Conservation (phyloP, 768 basidiomycete genomes). For the Chalciporus piperatus region DNA sequence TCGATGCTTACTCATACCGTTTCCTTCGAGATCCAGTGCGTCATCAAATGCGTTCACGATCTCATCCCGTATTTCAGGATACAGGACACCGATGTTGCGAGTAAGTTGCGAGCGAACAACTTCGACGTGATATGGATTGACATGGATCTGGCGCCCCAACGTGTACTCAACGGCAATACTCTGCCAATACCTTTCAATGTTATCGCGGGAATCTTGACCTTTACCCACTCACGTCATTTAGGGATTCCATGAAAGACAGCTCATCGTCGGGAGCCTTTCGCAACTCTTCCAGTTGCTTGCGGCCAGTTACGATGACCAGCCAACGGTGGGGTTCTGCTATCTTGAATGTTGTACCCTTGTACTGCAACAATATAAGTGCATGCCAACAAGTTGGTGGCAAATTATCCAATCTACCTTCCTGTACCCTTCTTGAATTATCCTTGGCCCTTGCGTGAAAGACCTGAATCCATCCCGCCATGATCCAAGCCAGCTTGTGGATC, state of each 20-base stretch:
- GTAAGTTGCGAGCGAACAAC: conserved; percentile 32
- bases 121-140: conserved; percentile 31
- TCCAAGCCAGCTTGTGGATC: conserved; percentile 22
- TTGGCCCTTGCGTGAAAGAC: conserved; percentile 10
- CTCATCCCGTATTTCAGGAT: conserved; percentile 44
- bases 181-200: conserved; percentile 21
- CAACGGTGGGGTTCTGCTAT: conserved; percentile 30
- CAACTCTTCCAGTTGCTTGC: conserved; percentile 36
- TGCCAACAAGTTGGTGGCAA: background rate
- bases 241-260: conserved; percentile 32
- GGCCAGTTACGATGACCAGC: conserved; percentile 37
- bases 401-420: conserved; percentile 18
- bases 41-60: conserved; percentile 39
- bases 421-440: conserved; percentile 33
- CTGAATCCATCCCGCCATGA: conserved; percentile 25
- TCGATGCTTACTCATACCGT: too few relatives aligned
- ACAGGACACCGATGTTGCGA: conserved; percentile 37
- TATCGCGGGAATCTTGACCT: background rate
- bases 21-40: conserved; percentile 23
- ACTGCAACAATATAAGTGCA: conserved; percentile 11
- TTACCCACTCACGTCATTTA: conserved; percentile 24
- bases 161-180: conserved; percentile 36
- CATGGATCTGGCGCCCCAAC: conserved; percentile 30
- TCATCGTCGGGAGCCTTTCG: conserved; percentile 36
- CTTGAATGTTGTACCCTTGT: conserved; percentile 31